Evolutionary conservation across 2,329 filamentous ascomycete genomes (phyloP).

Genomic region (Beauveria scarabaeidicola): DNA sequence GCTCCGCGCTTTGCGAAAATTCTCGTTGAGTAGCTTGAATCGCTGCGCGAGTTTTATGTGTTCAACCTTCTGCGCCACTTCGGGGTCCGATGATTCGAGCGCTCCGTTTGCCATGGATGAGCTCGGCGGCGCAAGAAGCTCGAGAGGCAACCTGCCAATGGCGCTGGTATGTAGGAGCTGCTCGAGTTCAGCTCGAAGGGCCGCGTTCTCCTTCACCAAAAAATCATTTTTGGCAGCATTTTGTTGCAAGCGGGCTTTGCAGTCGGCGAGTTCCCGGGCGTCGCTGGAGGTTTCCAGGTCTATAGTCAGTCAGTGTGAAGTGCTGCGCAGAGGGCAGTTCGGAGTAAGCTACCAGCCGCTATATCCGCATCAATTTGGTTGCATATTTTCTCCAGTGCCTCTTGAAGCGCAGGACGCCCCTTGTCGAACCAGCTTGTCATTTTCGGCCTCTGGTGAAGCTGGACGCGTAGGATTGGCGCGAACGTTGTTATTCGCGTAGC

Average conservation of each 20-base stretch:
- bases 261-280: background rate
- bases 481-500: background rate
- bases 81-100: constrained; percentile 8
- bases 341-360: constrained; percentile 23
- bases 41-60: constrained; percentile 30
- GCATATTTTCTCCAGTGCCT: constrained; percentile 32
- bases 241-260: constrained; percentile 1
- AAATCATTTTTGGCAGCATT: constrained; percentile 20
- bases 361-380: constrained; percentile 31
- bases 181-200: constrained; percentile 29
- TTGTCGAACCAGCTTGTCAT: constrained; percentile 34
- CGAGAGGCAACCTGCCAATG: background rate
- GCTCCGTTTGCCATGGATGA: constrained; percentile 4
- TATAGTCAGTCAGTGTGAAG: background rate
- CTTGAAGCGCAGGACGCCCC: constrained; percentile 31
- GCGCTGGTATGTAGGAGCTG: constrained; percentile 8
- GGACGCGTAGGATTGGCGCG: background rate
- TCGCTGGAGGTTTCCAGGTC: background rate
- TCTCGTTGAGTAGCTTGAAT: constrained; percentile 32
- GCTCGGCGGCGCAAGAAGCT: background rate
- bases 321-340: background rate
- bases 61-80: constrained; percentile 22
- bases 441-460: background rate
- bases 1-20: constrained; percentile 32
- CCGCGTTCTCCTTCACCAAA: constrained; percentile 35